phyloP scores from a whole-genome alignment of 306 rosid species.

The Malus sylvestris region DNA sequence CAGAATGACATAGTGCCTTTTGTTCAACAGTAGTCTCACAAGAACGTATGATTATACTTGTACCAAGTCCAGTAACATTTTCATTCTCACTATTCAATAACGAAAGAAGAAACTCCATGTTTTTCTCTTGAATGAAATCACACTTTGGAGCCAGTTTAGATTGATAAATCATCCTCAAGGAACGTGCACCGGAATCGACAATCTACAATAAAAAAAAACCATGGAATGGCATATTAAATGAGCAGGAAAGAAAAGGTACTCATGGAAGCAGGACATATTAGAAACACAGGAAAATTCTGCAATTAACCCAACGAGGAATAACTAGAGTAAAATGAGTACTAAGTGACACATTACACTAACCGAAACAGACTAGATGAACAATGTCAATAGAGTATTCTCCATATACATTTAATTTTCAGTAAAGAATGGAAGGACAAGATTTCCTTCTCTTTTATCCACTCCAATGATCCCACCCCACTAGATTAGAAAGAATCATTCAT shows the following conservation, averaged over 20 bases:
- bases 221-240: constrained; percentile 2
- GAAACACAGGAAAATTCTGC: background rate
- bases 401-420: background rate
- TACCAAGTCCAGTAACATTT: constrained; percentile 82
- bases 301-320: background rate
- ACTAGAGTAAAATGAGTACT: background rate
- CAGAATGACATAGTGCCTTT: constrained; percentile 50
- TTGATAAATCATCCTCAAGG: constrained; percentile 83
- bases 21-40: constrained; percentile 61
- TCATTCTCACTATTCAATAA: constrained; percentile 73
- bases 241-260: background rate
- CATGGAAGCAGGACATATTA: background rate
- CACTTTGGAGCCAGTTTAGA: constrained; percentile 86
- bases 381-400: background rate
- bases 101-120: constrained; percentile 63
- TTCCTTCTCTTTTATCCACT: background rate
- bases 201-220: constrained; percentile 40
- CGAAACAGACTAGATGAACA: background rate
- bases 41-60: constrained; percentile 79
- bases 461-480: background rate
- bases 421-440: background rate
- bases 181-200: constrained; percentile 86
- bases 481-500: background rate
- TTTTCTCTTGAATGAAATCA: constrained; percentile 54
- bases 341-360: background rate